Evolutionary conservation across 257 asterid species (phyloP).

Genomic region (Verbascum thapsus): DNA sequence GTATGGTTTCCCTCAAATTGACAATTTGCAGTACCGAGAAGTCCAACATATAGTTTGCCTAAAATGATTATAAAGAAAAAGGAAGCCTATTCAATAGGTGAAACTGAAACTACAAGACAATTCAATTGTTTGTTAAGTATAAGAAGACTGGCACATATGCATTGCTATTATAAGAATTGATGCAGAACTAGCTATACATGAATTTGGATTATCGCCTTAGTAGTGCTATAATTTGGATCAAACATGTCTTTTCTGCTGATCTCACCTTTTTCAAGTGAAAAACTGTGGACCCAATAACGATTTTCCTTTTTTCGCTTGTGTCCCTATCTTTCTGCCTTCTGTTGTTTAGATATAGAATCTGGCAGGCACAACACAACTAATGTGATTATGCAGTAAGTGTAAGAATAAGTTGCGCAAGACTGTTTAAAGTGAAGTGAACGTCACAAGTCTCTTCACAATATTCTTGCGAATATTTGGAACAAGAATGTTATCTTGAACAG

Average conservation of each 20-base stretch:
- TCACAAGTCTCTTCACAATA: not conserved
- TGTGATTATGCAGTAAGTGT: slow-evolving; percentile 14
- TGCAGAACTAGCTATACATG: not conserved
- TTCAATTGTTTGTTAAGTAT: not conserved
- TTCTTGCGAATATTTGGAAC: slow-evolving; percentile 3
- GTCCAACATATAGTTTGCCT: too few species aligned
- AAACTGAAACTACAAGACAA: slow-evolving; percentile 10
- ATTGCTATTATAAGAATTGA: not conserved
- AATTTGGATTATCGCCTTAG: not conserved
- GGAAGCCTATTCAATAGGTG: not conserved
- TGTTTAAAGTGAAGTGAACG: not conserved
- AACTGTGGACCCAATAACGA: not conserved
- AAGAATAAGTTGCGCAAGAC: not conserved
- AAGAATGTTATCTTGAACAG: not conserved
- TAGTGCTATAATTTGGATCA: not conserved
- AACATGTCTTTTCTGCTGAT: not conserved
- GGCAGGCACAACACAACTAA: not conserved
- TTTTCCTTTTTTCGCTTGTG: not conserved
- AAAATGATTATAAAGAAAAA: not conserved
- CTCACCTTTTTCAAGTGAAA: slow-evolving; percentile 2
- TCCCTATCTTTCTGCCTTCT: not conserved
- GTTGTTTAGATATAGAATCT: not conserved
- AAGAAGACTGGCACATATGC: not conserved
- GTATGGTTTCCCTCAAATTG: too few species aligned
- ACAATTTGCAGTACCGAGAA: too few species aligned